Evolutionary conservation across 768 basidiomycete species (phyloP), one percentile per base, ranked within the genome.

Genomic region (Podaxis sp.): DNA sequence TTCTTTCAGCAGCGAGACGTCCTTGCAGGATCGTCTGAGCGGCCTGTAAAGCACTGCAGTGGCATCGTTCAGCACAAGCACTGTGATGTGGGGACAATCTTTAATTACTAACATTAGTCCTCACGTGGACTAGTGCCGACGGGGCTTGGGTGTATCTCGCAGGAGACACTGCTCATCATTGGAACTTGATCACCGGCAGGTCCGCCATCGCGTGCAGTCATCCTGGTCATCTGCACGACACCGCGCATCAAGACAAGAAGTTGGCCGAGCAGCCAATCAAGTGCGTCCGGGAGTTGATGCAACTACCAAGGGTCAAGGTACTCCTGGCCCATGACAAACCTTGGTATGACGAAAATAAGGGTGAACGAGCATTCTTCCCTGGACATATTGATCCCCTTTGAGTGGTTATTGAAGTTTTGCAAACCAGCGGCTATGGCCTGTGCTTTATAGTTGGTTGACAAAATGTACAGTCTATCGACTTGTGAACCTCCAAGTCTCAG

Each of bases 1-100:
- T 85, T 17, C 83, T 85, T 73, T 97, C 94, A 1, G 87, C 85
- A 8, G 84, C 83, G 65, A 85, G 76, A 59, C 95, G 88, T 11
- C 94, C 95, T 67, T 95, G 87, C 2, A 97, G 77, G 15, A 97
- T 91, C 0, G 96, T 96, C 70, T 96, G 88, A 1, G 94, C 94
- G 22, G 90, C 85, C 69, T 81, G 78, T 61, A 95, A 77, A 64
- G 90, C 89, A 61, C 91, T 95, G 57, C 3, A 54, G 25, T 41
- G 49, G 50, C 27, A 29, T 52, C 11, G 65, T 19, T 53, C 38
- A 47, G 41, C 27, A 7, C 27, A 38, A n/a, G 55, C 15, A 60
- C 40, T 41, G 50, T 38, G 27, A 17, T 9, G 12, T 50, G 41
- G 15, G 43, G 41, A 15, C 22, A 24, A 12, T 36, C 15, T 24